These are phyloP conservation scores for Verticillium klebahnii DNA, from an alignment of 2,329 filamentous ascomycete genomes.

Conservation along the genomic window DNA sequence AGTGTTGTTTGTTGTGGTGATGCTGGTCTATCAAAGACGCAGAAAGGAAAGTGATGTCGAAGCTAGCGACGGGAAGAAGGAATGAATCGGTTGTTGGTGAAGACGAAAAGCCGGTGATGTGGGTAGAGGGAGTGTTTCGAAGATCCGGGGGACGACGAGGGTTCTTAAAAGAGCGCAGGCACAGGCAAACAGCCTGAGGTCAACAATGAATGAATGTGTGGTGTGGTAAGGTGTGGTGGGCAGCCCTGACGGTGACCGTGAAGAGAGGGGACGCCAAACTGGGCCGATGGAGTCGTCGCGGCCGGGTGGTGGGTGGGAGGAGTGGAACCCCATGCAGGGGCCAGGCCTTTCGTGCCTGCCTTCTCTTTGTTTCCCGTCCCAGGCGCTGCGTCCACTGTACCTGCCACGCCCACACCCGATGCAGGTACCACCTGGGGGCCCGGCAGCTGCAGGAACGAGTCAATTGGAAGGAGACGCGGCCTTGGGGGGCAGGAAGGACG, in stretches of 20 bases:
- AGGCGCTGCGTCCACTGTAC: background rate
- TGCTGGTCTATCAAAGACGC: conserved; percentile 48
- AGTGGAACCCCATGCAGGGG: background rate
- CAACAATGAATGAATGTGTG: background rate
- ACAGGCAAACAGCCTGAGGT: conserved; percentile 11
- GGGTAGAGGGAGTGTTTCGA: conserved; percentile 8
- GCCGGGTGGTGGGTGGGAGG: background rate
- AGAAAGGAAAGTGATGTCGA: conserved; percentile 31
- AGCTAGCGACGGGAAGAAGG: conserved; percentile 8
- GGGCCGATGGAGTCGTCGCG: background rate
- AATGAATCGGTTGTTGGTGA: background rate
- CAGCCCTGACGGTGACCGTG: background rate
- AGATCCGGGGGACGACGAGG: conserved; percentile 7
- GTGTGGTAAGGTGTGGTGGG: background rate
- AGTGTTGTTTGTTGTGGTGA: background rate
- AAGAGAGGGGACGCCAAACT: background rate
- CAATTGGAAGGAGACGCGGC: background rate
- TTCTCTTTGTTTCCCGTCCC: background rate
- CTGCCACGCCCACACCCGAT: background rate
- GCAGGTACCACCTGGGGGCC: background rate
- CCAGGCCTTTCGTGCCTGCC: background rate
- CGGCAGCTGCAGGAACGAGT: background rate
- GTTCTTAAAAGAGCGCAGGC: conserved; percentile 16
- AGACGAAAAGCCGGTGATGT: conserved; percentile 11
- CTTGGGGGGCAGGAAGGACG: background rate